Conservation (phyloP, 768 basidiomycete species). For the Dentipellis sp. region DNA sequence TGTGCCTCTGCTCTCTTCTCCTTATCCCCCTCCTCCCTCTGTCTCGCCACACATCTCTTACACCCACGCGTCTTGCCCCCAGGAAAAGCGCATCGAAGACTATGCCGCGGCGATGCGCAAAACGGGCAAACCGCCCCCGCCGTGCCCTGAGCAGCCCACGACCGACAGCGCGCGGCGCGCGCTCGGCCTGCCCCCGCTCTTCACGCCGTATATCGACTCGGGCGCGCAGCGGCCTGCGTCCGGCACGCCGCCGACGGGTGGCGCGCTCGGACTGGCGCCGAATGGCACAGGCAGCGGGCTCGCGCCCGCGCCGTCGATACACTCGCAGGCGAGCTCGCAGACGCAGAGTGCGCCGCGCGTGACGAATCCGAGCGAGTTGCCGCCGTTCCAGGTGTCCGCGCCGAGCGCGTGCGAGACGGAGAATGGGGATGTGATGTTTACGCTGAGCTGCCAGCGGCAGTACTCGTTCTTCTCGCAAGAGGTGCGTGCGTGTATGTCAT, state of each 20-base stretch:
- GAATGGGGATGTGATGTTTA: neutral
- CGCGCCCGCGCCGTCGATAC: too few relatives aligned
- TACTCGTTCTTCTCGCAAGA: neutral
- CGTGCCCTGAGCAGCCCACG: conserved; percentile 39
- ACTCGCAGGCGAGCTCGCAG: neutral
- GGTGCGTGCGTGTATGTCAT: neutral
- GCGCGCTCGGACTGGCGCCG: too few relatives aligned
- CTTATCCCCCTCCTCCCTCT: neutral
- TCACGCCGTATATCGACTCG: conserved; percentile 30
- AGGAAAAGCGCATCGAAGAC: conserved; percentile 24
- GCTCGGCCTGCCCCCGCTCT: conserved; percentile 40
- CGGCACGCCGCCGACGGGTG: neutral
- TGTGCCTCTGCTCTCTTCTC: neutral
- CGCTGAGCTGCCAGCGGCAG: neutral
- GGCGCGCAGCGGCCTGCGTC: conserved; percentile 1
- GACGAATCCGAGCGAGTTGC: neutral
- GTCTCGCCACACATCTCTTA: neutral
- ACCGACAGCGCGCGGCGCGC: conserved; percentile 33
- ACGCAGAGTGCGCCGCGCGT: neutral
- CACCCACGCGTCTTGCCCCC: neutral
- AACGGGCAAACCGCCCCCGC: conserved; percentile 38
- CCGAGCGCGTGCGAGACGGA: neutral
- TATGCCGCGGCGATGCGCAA: conserved; percentile 40
- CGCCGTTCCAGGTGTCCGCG: neutral
- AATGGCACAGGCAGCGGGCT: too few relatives aligned